Base-by-base conservation (phyloP, 2,329 filamentous ascomycete species). In the Trichoderma asperellum region DNA sequence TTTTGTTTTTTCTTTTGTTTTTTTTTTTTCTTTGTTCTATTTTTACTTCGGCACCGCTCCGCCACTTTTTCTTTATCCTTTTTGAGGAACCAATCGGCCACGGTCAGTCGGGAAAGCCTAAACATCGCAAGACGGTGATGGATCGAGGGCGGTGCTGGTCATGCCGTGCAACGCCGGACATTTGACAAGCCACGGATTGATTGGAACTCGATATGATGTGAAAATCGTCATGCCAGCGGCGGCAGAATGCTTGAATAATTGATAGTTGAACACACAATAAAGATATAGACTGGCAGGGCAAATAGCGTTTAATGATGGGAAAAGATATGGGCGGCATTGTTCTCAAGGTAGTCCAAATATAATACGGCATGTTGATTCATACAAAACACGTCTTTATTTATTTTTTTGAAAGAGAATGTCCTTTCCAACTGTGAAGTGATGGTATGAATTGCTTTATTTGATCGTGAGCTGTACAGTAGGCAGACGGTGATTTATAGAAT, bases 181-280 rank as follows among this genome's bases (percentile, higher is more conserved):
- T 67, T 27, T 37, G n/a, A 32, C 21, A 59, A 59, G 8, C 2
- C 32, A 18, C 21, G 21, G n/a, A 40, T 29, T 60, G 43, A 24
- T 35, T 32, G 43, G 35, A 56, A 34, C 29, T 40, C 57, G n/a
- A 27, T n/a, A 40, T 37, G 58, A 35, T 47, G 21, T 32, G 27
- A 56, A 37, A 61, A 60, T 58, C 35, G 64, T 29, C 49, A 57
- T 47, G 64, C 32, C 53, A 57, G 29, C 57, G 69, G 60, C 58
- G 63, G 63, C 64, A 59, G 63, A 62, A 72, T 69, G 73, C 71
- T 75, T 75, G 74, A 75, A 75, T 75, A 75, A 74, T 74, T 69
- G 69, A 70, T 73, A 73, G 71, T 72, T 73, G 73, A 73, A 73
- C 70, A 74, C 55, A 68, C 55, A 70, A 69, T 69, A 72, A 70